Evolutionary conservation across 2,329 filamentous ascomycete genomes (phyloP).

Genomic region (Arthrobotrys musiformis): DNA sequence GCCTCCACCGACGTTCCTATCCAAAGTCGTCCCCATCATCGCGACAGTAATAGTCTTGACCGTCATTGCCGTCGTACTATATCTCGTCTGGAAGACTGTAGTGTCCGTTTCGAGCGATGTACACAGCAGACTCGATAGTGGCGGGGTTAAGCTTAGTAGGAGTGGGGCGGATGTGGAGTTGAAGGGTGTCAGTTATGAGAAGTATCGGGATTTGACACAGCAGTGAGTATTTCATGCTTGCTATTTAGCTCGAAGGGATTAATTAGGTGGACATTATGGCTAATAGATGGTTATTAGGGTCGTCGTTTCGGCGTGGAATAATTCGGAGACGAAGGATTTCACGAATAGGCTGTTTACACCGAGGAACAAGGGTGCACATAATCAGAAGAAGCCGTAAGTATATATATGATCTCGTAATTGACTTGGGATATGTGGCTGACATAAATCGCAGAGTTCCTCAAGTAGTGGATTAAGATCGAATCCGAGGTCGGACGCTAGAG

Average conservation of each 20-base stretch:
- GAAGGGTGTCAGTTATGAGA: conserved; percentile 45
- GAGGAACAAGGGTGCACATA: neutral
- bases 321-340: conserved; percentile 45
- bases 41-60: conserved; percentile 28
- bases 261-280: neutral
- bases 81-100: conserved; percentile 40
- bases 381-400: conserved; percentile 18
- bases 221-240: conserved; percentile 21
- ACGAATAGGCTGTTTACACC: conserved; percentile 14
- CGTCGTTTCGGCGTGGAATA: conserved; percentile 50
- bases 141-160: conserved; percentile 31
- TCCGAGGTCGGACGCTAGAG: neutral
- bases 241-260: neutral
- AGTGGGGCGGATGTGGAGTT: conserved; percentile 46
- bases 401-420: too few species aligned
- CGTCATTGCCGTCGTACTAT: conserved; percentile 33
- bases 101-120: conserved; percentile 13
- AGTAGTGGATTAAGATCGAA: neutral
- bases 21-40: conserved; percentile 24
- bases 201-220: conserved; percentile 46
- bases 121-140: conserved; percentile 14
- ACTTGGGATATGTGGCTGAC: neutral
- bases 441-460: neutral
- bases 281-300: conserved; percentile 10
- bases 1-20: conserved; percentile 17